Evolutionary conservation across 75 land plant genomes (phyloP).

Genomic region (Azolla pinnata): DNA sequence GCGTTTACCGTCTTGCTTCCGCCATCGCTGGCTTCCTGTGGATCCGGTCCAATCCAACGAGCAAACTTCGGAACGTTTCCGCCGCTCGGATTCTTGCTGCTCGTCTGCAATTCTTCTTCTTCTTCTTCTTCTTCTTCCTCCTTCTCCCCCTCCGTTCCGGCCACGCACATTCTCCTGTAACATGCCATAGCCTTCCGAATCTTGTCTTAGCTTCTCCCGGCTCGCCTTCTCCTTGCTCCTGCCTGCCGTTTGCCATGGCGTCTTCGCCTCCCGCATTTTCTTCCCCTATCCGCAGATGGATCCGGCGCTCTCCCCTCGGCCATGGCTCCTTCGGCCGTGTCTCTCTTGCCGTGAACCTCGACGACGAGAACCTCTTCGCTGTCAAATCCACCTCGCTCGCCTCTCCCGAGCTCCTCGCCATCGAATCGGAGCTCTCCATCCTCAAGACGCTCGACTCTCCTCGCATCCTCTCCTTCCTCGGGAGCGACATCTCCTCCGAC

Average conservation of each 20-base stretch:
- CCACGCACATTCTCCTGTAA: background rate
- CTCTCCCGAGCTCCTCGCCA: background rate
- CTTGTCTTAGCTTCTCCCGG: too few species aligned
- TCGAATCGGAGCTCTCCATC: slow-evolving; percentile 1
- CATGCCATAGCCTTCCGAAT: too few species aligned
- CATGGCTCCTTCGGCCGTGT: slow-evolving; percentile 30
- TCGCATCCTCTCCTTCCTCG: background rate
- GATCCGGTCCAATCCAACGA: too few species aligned
- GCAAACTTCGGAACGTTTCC: too few species aligned
- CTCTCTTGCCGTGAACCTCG: slow-evolving; percentile 21
- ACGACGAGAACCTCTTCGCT: slow-evolving; percentile 20
- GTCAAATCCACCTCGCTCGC: slow-evolving; percentile 18
- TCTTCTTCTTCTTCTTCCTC: background rate
- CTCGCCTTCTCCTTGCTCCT: background rate
- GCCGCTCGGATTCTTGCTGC: background rate
- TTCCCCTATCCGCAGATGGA: background rate
- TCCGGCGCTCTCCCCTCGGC: slow-evolving; percentile 13
- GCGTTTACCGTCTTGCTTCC: too few species aligned
- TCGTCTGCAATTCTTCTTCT: background rate
- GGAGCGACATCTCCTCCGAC: background rate
- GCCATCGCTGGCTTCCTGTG: too few species aligned
- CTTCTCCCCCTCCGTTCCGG: background rate
- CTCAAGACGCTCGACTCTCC: background rate
- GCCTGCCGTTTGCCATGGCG: background rate
- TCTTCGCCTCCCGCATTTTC: background rate